A percentile compares a stretch with the other conserved stretches of the same genome.
Conservation (phyloP, 2,329 filamentous ascomycete genomes). For the Pseudogymnoascus sp. region DNA sequence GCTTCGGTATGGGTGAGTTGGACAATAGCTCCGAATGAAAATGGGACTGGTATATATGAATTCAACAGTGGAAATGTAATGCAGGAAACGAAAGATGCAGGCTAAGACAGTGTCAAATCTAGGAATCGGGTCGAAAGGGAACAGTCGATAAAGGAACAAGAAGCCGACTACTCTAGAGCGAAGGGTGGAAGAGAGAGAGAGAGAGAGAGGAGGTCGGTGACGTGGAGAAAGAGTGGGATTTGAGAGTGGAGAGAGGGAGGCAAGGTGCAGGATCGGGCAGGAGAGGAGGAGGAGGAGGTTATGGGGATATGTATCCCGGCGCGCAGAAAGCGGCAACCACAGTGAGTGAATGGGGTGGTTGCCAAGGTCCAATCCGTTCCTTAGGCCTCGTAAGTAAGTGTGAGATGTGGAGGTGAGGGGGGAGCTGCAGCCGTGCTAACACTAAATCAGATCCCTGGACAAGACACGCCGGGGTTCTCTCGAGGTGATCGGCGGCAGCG, state of each 20-base stretch:
- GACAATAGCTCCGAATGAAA: neutral
- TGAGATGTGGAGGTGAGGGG: neutral
- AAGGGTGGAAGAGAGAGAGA: neutral
- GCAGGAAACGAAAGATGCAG: neutral
- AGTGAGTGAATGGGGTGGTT: neutral
- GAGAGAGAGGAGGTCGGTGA: neutral
- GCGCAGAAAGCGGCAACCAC: neutral
- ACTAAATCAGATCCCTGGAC: conserved; percentile 5
- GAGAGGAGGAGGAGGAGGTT: neutral
- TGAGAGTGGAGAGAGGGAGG: neutral
- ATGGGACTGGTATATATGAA: neutral
- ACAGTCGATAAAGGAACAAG: neutral
- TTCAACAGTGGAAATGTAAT: neutral
- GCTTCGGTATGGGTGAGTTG: neutral
- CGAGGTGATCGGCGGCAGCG: neutral
- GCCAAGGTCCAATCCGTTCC: neutral
- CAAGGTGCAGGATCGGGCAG: neutral
- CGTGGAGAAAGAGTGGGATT: conserved; percentile 1
- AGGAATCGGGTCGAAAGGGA: neutral
- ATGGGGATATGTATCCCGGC: neutral
- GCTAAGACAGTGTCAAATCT: neutral
- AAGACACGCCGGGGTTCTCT: neutral
- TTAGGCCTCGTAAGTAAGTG: neutral
- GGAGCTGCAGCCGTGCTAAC: conserved; percentile 1
- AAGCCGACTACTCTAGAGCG: neutral